Evolutionary conservation across 306 rosid genomes (phyloP).

Genomic region (Mucuna pruriens): DNA sequence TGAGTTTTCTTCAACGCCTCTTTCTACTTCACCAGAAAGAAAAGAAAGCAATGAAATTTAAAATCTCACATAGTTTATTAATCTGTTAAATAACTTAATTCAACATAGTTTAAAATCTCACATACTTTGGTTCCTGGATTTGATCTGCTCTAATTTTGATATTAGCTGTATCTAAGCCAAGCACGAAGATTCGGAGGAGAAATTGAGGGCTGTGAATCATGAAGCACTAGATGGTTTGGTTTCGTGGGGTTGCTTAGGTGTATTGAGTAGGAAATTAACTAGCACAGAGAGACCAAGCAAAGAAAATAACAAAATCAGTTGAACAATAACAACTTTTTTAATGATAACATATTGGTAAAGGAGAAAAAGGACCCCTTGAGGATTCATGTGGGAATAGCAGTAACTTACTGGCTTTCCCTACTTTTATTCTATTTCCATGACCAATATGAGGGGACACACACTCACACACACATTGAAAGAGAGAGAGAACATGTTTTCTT

Average conservation of each 20-base stretch:
- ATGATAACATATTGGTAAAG: conserved; percentile 34
- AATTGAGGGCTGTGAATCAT: conserved; percentile 43
- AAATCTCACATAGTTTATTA: not conserved
- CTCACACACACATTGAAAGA: conserved; percentile 25
- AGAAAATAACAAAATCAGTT: conserved; percentile 57
- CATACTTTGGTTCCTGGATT: conserved; percentile 6
- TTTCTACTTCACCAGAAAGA: conserved; percentile 31
- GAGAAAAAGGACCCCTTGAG: conserved; percentile 56
- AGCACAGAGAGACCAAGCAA: conserved; percentile 45
- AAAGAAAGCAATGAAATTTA: conserved; percentile 10
- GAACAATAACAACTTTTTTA: conserved; percentile 32
- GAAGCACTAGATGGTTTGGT: conserved; percentile 45
- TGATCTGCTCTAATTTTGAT: not conserved
- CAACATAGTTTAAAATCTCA: no score
- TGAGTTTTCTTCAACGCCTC: conserved; percentile 36
- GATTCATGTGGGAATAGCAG: conserved; percentile 84
- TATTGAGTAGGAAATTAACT: conserved; percentile 58
- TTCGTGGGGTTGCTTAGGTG: conserved; percentile 59
- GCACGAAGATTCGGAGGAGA: conserved; percentile 35
- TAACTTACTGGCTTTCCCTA: conserved; percentile 56
- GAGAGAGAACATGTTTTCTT: conserved; percentile 51
- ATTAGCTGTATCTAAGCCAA: conserved; percentile 34
- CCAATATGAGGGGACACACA: conserved; percentile 36
- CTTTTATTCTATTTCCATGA: conserved; percentile 56
- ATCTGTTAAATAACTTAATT: conserved; percentile 10